A percentile compares a stretch with the other conserved stretches of the same genome.
These are phyloP conservation scores for Coniochaeta sp. DNA, from an alignment of 2,329 filamentous ascomycete genomes.

Conservation along the genomic window DNA sequence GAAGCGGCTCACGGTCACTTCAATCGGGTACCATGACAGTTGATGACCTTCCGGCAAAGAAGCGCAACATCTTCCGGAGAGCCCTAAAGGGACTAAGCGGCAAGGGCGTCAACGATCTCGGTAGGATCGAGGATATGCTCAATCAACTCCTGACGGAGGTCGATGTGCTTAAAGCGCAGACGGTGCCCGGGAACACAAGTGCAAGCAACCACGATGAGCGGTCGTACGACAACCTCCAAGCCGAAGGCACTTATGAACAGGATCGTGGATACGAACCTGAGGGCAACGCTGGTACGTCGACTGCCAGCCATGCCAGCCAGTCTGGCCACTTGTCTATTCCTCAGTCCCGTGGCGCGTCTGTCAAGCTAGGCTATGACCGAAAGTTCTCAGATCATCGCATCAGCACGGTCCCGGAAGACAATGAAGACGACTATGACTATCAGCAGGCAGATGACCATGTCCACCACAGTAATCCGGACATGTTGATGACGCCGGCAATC, in stretches of 20 bases:
- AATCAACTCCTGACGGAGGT: conserved; percentile 89
- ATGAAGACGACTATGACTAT: conserved; percentile 64
- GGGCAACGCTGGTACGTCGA: conserved; percentile 68
- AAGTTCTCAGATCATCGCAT: conserved; percentile 71
- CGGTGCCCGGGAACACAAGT: conserved; percentile 27
- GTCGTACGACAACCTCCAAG: conserved; percentile 63
- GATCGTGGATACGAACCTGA: conserved; percentile 77
- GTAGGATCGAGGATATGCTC: conserved; percentile 85
- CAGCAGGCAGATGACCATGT: conserved; percentile 29
- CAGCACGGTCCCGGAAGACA: conserved; percentile 79
- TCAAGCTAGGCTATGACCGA: conserved; percentile 39
- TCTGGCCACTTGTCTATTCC: conserved; percentile 67
- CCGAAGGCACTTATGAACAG: conserved; percentile 57
- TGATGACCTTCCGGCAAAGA: conserved; percentile 63
- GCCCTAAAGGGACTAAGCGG: conserved; percentile 86
- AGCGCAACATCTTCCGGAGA: conserved; percentile 86
- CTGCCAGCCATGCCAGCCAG: conserved; percentile 63
- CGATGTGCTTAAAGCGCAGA: conserved; percentile 67
- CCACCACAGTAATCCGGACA: conserved; percentile 52
- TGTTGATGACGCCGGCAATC: conserved; percentile 53
- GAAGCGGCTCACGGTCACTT: conserved; percentile 52
- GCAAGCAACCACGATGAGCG: conserved; percentile 46
- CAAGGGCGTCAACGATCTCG: conserved; percentile 81
- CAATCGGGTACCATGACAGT: conserved; percentile 38
- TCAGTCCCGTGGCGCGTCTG: conserved; percentile 37